Evolutionary conservation across 2,329 filamentous ascomycete species (phyloP).

Genomic region (Bipolaris victoriae): DNA sequence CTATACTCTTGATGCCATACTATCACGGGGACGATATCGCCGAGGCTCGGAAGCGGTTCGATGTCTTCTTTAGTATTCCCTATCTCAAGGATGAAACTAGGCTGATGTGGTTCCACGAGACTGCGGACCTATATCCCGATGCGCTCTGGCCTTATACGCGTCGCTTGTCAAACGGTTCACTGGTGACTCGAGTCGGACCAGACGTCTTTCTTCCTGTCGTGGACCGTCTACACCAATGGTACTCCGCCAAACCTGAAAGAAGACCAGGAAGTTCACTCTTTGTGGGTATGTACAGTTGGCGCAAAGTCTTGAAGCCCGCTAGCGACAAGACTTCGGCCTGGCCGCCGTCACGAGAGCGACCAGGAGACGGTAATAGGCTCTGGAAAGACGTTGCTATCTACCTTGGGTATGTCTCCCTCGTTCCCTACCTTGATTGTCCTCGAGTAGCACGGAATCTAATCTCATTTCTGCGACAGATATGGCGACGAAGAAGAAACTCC

Average conservation of each 20-base stretch:
- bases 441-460: not conserved
- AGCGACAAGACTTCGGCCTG: not conserved
- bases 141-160: not conserved
- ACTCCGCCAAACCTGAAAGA: not conserved
- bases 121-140: not conserved
- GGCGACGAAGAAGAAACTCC: not conserved
- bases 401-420: not conserved
- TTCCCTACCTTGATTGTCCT: not conserved
- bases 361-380: not conserved
- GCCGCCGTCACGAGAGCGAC: not conserved
- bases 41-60: not conserved
- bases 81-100: not conserved
- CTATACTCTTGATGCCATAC: not conserved
- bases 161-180: not conserved
- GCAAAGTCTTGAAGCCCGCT: not conserved
- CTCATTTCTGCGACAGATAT: not conserved
- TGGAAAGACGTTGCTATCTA: not conserved
- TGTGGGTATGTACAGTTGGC: not conserved
- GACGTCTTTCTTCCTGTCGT: not conserved
- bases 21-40: not conserved
- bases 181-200: not conserved
- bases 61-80: not conserved
- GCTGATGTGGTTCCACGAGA: not conserved
- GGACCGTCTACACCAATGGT: not conserved
- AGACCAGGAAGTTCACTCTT: not conserved